Conservation (phyloP, 768 basidiomycete species). For the Chlorophyllum brunneum region DNA sequence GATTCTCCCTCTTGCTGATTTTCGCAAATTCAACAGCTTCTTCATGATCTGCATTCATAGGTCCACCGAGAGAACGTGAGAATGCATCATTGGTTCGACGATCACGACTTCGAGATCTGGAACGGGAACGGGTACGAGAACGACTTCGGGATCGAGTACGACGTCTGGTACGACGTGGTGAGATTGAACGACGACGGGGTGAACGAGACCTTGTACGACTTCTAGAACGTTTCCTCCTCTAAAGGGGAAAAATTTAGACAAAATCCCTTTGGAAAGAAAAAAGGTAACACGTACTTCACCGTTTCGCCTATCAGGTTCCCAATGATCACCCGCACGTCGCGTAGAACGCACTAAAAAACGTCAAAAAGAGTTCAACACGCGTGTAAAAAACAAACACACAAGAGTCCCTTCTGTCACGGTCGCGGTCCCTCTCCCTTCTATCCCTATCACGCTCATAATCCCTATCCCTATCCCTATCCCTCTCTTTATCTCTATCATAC, state of each 20-base stretch:
- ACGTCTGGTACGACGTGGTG: constrained; percentile 62
- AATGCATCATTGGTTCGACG: constrained; percentile 62
- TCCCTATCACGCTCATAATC: constrained; percentile 44
- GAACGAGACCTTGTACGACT: constrained; percentile 62
- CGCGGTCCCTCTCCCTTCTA: constrained; percentile 32
- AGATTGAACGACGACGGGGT: constrained; percentile 61
- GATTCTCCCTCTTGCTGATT: constrained; percentile 94
- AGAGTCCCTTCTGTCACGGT: constrained; percentile 48
- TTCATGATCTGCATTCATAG: constrained; percentile 88
- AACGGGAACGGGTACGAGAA: constrained; percentile 36
- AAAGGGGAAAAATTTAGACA: constrained; percentile 2
- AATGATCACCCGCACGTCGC: constrained; percentile 64
- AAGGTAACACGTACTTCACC: constrained; percentile 52
- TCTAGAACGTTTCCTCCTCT: constrained; percentile 71
- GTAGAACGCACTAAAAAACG: constrained; percentile 31
- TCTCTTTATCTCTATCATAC: constrained; percentile 32
- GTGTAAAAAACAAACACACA: constrained; percentile 32
- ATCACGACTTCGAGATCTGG: constrained; percentile 66
- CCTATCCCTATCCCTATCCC: constrained; percentile 30
- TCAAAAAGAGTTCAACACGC: neutral
- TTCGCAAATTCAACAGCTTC: constrained; percentile 96
- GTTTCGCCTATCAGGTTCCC: constrained; percentile 79
- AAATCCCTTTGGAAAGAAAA: constrained; percentile 6
- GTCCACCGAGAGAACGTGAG: constrained; percentile 78
- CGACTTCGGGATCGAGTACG: constrained; percentile 38